Conservation (phyloP, 2,329 filamentous ascomycete genomes). For the Sclerotinia minor region DNA sequence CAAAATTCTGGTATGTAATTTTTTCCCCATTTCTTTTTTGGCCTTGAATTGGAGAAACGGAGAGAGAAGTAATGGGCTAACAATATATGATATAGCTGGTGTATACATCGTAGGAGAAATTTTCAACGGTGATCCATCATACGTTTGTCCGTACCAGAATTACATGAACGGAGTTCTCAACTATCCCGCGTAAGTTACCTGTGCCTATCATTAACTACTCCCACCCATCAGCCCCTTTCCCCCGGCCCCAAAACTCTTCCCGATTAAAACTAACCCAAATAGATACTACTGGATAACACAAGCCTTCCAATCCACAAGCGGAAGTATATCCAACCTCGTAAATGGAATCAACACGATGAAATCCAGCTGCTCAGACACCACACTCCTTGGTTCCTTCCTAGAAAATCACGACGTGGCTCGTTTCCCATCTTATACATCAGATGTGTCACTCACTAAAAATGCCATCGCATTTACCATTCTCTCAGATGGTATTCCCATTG, state of each 20-base stretch:
- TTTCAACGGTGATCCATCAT: slow-evolving; percentile 54
- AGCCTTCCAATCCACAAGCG: slow-evolving; percentile 37
- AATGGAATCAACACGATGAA: slow-evolving; percentile 39
- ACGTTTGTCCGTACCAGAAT: slow-evolving; percentile 55
- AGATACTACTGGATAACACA: slow-evolving; percentile 41
- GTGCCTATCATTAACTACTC: fast-evolving
- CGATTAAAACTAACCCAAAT: neutral
- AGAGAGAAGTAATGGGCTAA: neutral
- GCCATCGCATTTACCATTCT: slow-evolving; percentile 52
- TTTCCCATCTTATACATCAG: slow-evolving; percentile 34
- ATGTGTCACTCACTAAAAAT: slow-evolving; percentile 46
- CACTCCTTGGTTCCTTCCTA: slow-evolving; percentile 45
- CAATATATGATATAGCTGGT: slow-evolving; percentile 49
- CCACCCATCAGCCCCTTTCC: too few relatives aligned
- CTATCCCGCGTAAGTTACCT: slow-evolving; percentile 47
- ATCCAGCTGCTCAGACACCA: slow-evolving; percentile 41
- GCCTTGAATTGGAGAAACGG: slow-evolving; percentile 33
- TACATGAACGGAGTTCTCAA: slow-evolving; percentile 61
- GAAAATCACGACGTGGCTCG: slow-evolving; percentile 42
- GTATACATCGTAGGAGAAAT: slow-evolving; percentile 64
- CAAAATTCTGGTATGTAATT: slow-evolving; percentile 42
- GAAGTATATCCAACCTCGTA: slow-evolving; percentile 38
- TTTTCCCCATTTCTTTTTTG: neutral
- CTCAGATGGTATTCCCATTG: slow-evolving; percentile 52
- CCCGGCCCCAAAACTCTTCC: neutral